Base-by-base conservation (phyloP, 2,329 filamentous ascomycete species). In the Colletotrichum siamense region DNA sequence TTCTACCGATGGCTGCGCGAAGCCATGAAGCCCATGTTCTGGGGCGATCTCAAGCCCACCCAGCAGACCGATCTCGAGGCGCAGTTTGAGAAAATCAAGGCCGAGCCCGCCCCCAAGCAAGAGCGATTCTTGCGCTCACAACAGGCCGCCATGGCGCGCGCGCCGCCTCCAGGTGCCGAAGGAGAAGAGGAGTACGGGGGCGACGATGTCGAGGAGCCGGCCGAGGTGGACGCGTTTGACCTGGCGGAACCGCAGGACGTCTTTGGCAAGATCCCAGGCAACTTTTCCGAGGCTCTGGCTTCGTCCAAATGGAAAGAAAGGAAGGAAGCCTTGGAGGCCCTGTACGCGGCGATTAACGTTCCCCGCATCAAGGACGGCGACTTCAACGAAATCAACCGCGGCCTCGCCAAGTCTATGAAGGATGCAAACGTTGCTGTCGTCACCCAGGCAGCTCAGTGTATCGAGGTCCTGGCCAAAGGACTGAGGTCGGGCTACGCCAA, bases 261-360 rank as follows among this genome's bases (percentile, higher is more conserved):
- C 1, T 85, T 95, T 72, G 90, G 94, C 49, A 97, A 96, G 80
- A 89, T 99, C 5, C 94, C 96, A 0, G 92, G 92, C 52, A 93
- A 96, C 82, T 96, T 98, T 79, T 90, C 92, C 79, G 97, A 99
- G 26, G 93, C 94, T 75, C 87, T 99, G 34, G 94, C 91, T 0
- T 99, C 96, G 12, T 94, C 96, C 1, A 99, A 99, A 84, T 99
- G 97, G 97, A 99, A 99, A 83, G 98, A 99, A 79, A 91, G 97
- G 77, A 99, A 99, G 85, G 97, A 99, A 80, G 95, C 95, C 0
- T 89, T 99, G 5, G 97, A 99, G 77, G 95, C 92, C 12, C 89
- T 98, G 0, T 94, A 93, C 80, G 91, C 91, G 16, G 90, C 92
- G 5, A 85, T 98, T 71, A 98, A 98, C 80, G 94, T 98, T 55